These are phyloP conservation scores for Penicillium verhagenii DNA, from an alignment of 495 filamentous ascomycete species.

Conservation along the genomic window DNA sequence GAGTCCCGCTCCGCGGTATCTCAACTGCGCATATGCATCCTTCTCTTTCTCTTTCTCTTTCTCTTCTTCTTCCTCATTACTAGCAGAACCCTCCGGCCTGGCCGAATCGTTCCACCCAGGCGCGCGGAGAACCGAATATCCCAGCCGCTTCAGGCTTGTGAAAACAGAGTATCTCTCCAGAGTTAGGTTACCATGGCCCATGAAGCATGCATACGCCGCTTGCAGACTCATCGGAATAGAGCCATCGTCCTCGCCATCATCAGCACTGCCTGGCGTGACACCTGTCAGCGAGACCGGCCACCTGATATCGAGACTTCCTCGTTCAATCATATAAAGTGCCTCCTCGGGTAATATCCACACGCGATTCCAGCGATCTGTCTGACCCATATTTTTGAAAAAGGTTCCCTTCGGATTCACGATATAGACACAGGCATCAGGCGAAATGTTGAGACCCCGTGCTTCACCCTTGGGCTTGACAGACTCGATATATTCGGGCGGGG, in stretches of 20 bases:
- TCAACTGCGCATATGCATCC: slow-evolving; percentile 6
- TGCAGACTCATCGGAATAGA: slow-evolving; percentile 85
- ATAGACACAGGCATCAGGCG: slow-evolving; percentile 41
- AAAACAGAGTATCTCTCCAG: slow-evolving; percentile 89
- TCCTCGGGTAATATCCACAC: slow-evolving; percentile 92
- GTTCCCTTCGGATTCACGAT: slow-evolving; percentile 48
- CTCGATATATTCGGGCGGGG: slow-evolving; percentile 12
- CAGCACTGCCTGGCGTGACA: slow-evolving; percentile 24
- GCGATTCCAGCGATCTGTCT: slow-evolving; percentile 53
- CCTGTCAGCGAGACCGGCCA: slow-evolving; percentile 58
- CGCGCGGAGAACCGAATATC: slow-evolving; percentile 76
- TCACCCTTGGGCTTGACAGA: slow-evolving; percentile 12
- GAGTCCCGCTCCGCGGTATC: slow-evolving; percentile 29
- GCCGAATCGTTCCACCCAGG: slow-evolving; percentile 49
- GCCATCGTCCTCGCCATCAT: slow-evolving; percentile 36
- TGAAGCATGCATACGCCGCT: slow-evolving; percentile 79
- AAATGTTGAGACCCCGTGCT: slow-evolving; percentile 24
- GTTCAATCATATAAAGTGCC: slow-evolving; percentile 81
- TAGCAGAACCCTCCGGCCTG: slow-evolving; percentile 8
- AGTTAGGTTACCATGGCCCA: slow-evolving; percentile 62
- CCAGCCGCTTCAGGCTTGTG: slow-evolving; percentile 74
- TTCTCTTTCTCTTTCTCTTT: no score
- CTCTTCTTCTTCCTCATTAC: no score
- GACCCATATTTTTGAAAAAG: slow-evolving; percentile 59
- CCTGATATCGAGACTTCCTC: slow-evolving; percentile 80